Evolutionary conservation across 2,329 filamentous ascomycete species (phyloP).

Genomic region (Paradendryphiella salina): DNA sequence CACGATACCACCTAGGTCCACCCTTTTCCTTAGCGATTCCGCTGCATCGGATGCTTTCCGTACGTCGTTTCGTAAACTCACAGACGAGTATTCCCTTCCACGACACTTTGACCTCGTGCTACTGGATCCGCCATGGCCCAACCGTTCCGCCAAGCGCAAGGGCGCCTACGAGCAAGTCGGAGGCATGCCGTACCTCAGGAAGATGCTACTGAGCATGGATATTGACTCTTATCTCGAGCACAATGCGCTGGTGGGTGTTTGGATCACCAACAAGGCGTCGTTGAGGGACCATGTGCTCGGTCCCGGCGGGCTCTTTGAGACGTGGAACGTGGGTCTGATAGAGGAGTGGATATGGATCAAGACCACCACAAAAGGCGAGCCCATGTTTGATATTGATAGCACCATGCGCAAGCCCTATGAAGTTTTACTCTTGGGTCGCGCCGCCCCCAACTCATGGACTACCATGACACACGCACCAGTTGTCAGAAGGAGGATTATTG

Average conservation of each 20-base stretch:
- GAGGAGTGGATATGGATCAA: constrained; percentile 83
- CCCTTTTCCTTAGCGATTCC: constrained; percentile 56
- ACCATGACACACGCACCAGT: constrained; percentile 28
- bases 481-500: constrained; percentile 60
- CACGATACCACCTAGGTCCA: constrained; percentile 54
- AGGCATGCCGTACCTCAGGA: constrained; percentile 53
- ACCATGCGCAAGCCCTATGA: constrained; percentile 77
- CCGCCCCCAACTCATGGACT: constrained; percentile 30
- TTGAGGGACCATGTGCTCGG: constrained; percentile 59
- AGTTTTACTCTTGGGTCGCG: constrained; percentile 64
- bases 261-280: constrained; percentile 74
- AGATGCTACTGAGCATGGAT: constrained; percentile 48
- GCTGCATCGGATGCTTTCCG: constrained; percentile 43
- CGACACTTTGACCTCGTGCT: constrained; percentile 67
- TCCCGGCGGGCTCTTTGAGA: constrained; percentile 62
- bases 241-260: constrained; percentile 64
- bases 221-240: constrained; percentile 50
- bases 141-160: constrained; percentile 69
- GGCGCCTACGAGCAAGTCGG: constrained; percentile 53
- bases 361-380: constrained; percentile 65
- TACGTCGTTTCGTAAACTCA: constrained; percentile 41
- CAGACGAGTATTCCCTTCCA: constrained; percentile 49
- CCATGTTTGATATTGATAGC: constrained; percentile 63
- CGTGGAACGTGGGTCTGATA: constrained; percentile 66
- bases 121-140: constrained; percentile 81